These are phyloP conservation scores for Paracoccidioides lutzii DNA, from an alignment of 2,329 filamentous ascomycete species.

Conservation along the genomic window DNA sequence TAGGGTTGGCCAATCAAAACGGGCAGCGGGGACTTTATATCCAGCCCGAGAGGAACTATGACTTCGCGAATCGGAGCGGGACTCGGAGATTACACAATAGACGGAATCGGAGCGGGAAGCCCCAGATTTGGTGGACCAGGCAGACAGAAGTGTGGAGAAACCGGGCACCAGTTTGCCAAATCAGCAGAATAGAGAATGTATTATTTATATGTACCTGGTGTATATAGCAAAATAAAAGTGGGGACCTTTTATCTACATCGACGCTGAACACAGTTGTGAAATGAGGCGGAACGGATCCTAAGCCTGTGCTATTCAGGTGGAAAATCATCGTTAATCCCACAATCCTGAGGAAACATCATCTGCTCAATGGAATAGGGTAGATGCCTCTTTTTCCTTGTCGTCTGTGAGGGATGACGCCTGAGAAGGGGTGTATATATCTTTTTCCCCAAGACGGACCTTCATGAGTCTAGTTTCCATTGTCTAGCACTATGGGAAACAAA, in stretches of 20 bases:
- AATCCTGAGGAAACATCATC: conserved; percentile 4
- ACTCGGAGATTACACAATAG: neutral
- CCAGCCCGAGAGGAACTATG: neutral
- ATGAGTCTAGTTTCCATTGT: no score
- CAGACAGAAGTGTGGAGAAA: neutral
- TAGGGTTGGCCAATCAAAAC: neutral
- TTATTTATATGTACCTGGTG: neutral
- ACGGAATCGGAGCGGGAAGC: neutral
- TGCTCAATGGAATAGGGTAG: conserved; percentile 4
- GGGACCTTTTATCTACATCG: neutral
- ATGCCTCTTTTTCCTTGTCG: neutral
- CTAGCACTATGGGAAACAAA: no score
- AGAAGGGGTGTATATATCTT: no score
- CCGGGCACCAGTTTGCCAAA: neutral
- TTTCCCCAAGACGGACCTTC: no score
- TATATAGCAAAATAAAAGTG: neutral
- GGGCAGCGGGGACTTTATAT: neutral
- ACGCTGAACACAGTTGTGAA: neutral
- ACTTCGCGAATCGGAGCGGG: neutral
- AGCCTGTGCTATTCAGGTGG: conserved; percentile 30
- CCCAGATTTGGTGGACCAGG: neutral
- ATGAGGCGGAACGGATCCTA: neutral
- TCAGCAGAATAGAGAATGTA: neutral
- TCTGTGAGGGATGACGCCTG: no score
- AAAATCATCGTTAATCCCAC: conserved; percentile 10